Conservation (phyloP, 192 early-diverging fungal genomes). For the Linnemannia schmuckeri region DNA sequence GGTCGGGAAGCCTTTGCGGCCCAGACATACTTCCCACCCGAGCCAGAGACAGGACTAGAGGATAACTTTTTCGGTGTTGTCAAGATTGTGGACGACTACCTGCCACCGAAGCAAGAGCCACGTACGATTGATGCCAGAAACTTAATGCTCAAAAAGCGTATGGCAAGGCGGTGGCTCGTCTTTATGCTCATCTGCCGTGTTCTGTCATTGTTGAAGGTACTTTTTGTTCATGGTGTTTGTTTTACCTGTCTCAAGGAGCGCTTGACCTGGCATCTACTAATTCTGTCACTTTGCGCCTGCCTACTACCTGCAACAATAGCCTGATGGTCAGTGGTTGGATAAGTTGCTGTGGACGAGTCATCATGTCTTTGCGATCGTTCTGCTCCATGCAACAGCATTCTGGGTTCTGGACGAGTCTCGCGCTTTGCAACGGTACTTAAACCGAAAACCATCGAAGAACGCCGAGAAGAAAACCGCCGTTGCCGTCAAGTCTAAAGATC, state of each 20-base stretch:
- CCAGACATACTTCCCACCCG: constrained; percentile 44
- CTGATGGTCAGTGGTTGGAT: background rate
- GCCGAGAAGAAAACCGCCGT: constrained; percentile 8
- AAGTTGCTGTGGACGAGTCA: background rate
- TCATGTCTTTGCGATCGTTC: constrained; percentile 10
- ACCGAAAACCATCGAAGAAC: background rate
- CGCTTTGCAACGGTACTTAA: background rate
- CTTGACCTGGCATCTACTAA: background rate
- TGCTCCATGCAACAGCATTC: constrained; percentile 39
- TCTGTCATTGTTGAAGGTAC: constrained; percentile 9
- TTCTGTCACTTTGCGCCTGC: background rate
- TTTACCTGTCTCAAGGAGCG: background rate
- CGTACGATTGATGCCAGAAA: constrained; percentile 43
- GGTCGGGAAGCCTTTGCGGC: constrained; percentile 36
- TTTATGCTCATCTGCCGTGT: constrained; percentile 16
- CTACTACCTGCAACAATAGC: background rate
- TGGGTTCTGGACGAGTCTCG: constrained; percentile 45
- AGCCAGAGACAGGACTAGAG: constrained; percentile 52
- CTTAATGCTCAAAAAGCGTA: constrained; percentile 49
- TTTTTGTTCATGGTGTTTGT: background rate
- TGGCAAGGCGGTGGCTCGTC: constrained; percentile 32
- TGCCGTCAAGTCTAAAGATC: constrained; percentile 7
- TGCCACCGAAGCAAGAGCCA: constrained; percentile 27
- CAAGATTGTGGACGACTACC: constrained; percentile 55
- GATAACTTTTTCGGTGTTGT: constrained; percentile 57